Conservation (phyloP, 164 flowering plant genomes). For the Cinnamomum micranthum region DNA sequence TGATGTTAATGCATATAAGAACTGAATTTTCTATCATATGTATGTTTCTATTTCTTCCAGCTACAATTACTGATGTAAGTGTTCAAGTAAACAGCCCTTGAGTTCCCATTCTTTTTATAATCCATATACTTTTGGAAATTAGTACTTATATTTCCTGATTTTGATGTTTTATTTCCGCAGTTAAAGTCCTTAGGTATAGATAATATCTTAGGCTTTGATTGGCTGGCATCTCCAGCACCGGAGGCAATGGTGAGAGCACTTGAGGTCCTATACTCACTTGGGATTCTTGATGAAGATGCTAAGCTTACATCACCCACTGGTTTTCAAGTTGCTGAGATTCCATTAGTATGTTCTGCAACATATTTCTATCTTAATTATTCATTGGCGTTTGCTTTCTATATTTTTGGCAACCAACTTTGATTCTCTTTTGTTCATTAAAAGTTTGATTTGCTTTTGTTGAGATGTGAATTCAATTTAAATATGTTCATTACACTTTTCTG, state of each 20-base stretch:
- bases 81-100: neutral
- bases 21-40: no score
- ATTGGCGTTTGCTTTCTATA: neutral
- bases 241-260: conserved; percentile 95
- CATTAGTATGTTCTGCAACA: conserved; percentile 49
- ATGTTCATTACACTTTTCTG: no score
- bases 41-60: no score
- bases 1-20: no score
- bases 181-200: conserved; percentile 92
- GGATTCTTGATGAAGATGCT: conserved; percentile 91
- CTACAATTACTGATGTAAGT: no score
- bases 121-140: conserved; percentile 1
- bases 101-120: neutral
- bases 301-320: conserved; percentile 94
- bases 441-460: no score
- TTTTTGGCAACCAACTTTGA: neutral
- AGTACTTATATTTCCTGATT: conserved; percentile 11
- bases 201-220: conserved; percentile 95
- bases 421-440: neutral
- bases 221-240: conserved; percentile 93
- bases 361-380: neutral
- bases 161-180: conserved; percentile 34
- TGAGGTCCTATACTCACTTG: conserved; percentile 88
- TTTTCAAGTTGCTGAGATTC: conserved; percentile 95
- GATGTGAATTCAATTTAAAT: no score